Conservation (phyloP, 495 filamentous ascomycete species). For the Talaromyces borbonicus region DNA sequence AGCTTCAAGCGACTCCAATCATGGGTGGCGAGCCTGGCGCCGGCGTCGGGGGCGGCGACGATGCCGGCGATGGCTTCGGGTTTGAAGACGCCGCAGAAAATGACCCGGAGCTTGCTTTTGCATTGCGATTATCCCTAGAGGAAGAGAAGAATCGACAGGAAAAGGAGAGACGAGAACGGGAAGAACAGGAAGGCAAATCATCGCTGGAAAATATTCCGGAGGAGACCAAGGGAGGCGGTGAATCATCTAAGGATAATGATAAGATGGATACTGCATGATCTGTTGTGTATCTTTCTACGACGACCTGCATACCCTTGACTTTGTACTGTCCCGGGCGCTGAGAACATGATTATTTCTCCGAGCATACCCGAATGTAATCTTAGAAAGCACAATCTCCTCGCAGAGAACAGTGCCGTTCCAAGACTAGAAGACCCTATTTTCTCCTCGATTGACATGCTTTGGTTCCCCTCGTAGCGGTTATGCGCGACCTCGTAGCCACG, state of each 20-base stretch:
- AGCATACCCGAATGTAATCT: not conserved
- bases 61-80: constrained; percentile 53
- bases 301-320: too few species aligned
- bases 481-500: constrained; percentile 31
- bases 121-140: constrained; percentile 95
- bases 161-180: constrained; percentile 66
- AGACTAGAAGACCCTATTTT: too few species aligned
- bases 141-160: constrained; percentile 93
- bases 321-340: too few species aligned
- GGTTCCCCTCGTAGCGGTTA: too few species aligned
- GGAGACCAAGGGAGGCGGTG: constrained; percentile 64
- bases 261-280: constrained; percentile 62
- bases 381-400: not conserved
- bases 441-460: too few species aligned
- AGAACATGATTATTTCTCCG: not conserved
- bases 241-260: constrained; percentile 45
- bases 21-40: constrained; percentile 64
- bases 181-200: constrained; percentile 59
- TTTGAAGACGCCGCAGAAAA: constrained; percentile 48
- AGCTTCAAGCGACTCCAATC: constrained; percentile 86
- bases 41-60: constrained; percentile 37
- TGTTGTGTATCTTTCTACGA: too few species aligned
- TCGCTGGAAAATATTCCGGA: constrained; percentile 75
- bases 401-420: too few species aligned
- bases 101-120: constrained; percentile 89